Evolutionary conservation across 345 rosid species (phyloP).

Genomic region (Acer negundo): DNA sequence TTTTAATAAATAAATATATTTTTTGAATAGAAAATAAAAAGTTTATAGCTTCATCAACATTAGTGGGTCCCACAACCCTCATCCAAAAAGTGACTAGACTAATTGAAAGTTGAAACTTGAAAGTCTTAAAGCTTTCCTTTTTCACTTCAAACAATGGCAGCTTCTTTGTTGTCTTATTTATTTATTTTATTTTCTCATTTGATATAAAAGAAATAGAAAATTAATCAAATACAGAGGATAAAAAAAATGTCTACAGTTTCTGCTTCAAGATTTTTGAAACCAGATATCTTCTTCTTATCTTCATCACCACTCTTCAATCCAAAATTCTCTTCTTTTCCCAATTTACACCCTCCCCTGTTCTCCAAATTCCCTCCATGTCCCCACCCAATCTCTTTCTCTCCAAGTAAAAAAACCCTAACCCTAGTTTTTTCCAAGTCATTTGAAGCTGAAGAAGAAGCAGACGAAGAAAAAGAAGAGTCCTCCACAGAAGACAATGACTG

Average conservation of each 20-base stretch:
- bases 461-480: conserved; percentile 61
- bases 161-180: neutral
- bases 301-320: conserved; percentile 14
- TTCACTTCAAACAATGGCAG: neutral
- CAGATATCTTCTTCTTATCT: conserved; percentile 9
- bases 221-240: neutral
- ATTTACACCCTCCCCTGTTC: conserved; percentile 20
- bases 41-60: neutral
- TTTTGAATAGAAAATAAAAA: too few species aligned
- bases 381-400: conserved; percentile 8
- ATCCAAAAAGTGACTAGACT: neutral
- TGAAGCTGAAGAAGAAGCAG: conserved; percentile 64
- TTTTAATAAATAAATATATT: too few species aligned
- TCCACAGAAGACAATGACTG: conserved; percentile 63
- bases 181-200: neutral
- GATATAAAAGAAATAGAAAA: neutral
- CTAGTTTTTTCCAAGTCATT: conserved; percentile 52
- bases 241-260: conserved; percentile 44
- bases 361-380: conserved; percentile 19
- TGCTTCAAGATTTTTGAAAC: conserved; percentile 29
- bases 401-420: conserved; percentile 24
- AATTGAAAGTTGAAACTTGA: neutral
- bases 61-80: neutral
- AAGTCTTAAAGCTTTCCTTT: neutral
- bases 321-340: conserved; percentile 24